A percentile compares a stretch with the other conserved stretches of the same genome.
Evolutionary conservation across 306 rosid species (phyloP).

Genomic region (Luffa aegyptiaca): DNA sequence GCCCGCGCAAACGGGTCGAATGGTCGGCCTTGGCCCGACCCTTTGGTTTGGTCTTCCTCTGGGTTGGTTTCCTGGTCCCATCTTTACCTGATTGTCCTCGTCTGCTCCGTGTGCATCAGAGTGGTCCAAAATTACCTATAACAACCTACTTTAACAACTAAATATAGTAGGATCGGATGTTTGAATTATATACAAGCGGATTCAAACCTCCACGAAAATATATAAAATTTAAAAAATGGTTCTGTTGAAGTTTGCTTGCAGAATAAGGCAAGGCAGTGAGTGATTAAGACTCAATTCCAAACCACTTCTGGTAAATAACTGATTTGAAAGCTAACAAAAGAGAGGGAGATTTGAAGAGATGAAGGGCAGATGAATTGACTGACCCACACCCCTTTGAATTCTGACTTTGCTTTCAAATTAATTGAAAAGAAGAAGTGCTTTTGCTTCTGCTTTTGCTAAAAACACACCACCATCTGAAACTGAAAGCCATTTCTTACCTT

Average conservation of each 20-base stretch:
- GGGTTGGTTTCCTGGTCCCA: too few relatives aligned
- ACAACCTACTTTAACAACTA: too few relatives aligned
- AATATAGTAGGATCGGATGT: too few relatives aligned
- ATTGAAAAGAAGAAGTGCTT: not conserved
- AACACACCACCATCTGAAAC: not conserved
- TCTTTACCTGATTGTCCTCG: too few relatives aligned
- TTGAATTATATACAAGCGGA: too few relatives aligned
- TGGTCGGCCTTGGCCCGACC: too few relatives aligned
- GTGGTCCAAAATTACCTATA: too few relatives aligned
- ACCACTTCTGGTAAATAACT: constrained; percentile 5
- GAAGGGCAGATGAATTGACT: not conserved
- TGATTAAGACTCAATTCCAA: not conserved
- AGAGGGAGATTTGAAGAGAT: not conserved
- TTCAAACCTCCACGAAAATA: too few relatives aligned
- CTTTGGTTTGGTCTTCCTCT: too few relatives aligned
- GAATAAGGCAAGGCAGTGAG: not conserved
- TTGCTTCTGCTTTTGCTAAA: not conserved
- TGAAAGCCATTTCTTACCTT: constrained; percentile 3
- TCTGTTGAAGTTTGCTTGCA: not conserved
- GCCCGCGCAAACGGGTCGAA: too few relatives aligned
- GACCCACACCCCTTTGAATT: not conserved
- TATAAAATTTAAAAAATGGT: too few relatives aligned
- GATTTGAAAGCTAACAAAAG: not conserved
- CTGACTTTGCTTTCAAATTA: not conserved
- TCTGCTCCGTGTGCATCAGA: too few relatives aligned